phyloP scores from a whole-genome alignment of 352 stramenopile species.

The Phytophthora citricola region DNA sequence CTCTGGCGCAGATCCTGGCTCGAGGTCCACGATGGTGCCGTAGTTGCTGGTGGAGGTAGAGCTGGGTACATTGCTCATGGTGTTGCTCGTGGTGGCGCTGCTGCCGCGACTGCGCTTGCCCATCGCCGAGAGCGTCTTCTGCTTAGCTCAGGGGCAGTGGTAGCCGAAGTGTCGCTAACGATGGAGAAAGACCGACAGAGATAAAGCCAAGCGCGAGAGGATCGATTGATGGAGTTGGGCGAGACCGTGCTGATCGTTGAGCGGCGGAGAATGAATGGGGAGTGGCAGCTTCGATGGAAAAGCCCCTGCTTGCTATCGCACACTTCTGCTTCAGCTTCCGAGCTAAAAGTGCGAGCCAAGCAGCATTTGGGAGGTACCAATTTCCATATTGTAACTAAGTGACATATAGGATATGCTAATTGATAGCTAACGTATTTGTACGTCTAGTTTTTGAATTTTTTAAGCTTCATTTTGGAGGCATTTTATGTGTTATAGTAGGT shows the following conservation, averaged over 20 bases:
- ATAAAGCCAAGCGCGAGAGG: not conserved
- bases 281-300: slow-evolving; percentile 5
- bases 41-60: slow-evolving; percentile 34
- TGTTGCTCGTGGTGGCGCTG: slow-evolving; percentile 35
- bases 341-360: slow-evolving; percentile 25
- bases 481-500: not conserved
- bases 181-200: slow-evolving; percentile 5
- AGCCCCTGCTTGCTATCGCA: not conserved
- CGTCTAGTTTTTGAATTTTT: too few species aligned
- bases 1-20: slow-evolving; percentile 22
- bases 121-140: slow-evolving; percentile 27
- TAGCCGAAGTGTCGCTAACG: not conserved
- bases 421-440: too few species aligned
- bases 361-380: slow-evolving; percentile 3
- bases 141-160: not conserved
- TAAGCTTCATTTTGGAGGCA: too few species aligned
- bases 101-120: slow-evolving; percentile 46
- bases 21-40: slow-evolving; percentile 48
- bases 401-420: too few species aligned
- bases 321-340: slow-evolving; percentile 20
- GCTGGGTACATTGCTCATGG: slow-evolving; percentile 32
- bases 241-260: not conserved
- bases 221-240: slow-evolving; percentile 20
- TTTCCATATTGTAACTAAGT: not conserved
- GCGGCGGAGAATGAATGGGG: slow-evolving; percentile 12